These are phyloP conservation scores for Phaeosphaeria sp. DNA, from an alignment of 2,329 filamentous ascomycete genomes.

Conservation along the genomic window DNA sequence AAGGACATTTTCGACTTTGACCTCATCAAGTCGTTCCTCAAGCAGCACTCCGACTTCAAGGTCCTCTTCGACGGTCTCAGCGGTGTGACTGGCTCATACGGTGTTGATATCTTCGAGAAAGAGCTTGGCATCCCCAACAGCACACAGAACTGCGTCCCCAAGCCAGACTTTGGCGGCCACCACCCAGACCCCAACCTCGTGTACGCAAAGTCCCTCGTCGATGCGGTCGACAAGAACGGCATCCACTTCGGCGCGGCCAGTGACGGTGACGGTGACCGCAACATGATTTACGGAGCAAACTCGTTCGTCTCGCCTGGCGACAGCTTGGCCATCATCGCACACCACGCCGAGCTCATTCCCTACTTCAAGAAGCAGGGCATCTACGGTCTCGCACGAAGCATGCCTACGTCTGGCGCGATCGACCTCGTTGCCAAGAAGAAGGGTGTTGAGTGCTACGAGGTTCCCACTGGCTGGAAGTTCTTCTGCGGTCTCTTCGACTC, in stretches of 20 bases:
- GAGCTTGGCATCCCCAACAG: constrained; percentile 84
- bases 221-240: constrained; percentile 86
- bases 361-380: constrained; percentile 99
- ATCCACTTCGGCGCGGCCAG: constrained; percentile 97
- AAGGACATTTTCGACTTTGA: constrained; percentile 99
- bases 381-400: constrained; percentile 91
- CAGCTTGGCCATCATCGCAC: constrained; percentile 96
- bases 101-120: constrained; percentile 90
- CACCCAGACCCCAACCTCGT: constrained; percentile 98
- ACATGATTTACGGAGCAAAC: constrained; percentile 99
- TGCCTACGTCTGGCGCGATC: constrained; percentile 95
- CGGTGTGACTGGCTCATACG: constrained; percentile 95
- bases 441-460: constrained; percentile 90
- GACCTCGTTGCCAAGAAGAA: constrained; percentile 96
- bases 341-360: constrained; percentile 94
- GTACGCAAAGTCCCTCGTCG: constrained; percentile 93
- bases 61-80: constrained; percentile 93
- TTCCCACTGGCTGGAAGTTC: constrained; percentile 98
- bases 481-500: constrained; percentile 96
- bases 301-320: constrained; percentile 97
- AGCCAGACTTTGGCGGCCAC: constrained; percentile 94
- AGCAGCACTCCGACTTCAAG: constrained; percentile 88
- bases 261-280: constrained; percentile 96
- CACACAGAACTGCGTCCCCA: constrained; percentile 90
- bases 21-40: constrained; percentile 93